Evolutionary conservation across 2,329 filamentous ascomycete species (phyloP).

Genomic region (Penicillium sp.): DNA sequence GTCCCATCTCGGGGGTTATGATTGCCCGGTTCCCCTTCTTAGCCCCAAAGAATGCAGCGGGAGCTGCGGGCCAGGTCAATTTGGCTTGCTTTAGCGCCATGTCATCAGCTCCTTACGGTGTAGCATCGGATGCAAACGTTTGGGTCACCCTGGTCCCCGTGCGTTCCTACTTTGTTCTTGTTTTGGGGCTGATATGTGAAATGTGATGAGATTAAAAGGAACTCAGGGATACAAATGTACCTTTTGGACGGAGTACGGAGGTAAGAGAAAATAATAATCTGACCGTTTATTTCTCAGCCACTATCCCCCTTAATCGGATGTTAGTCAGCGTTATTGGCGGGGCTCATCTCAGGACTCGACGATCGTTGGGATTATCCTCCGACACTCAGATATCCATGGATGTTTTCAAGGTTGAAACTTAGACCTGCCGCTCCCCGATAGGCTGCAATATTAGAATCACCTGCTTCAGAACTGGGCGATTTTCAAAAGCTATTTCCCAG

Average conservation of each 20-base stretch:
- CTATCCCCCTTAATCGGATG: neutral
- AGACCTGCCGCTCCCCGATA: slow-evolving; percentile 12
- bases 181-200: neutral
- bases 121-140: slow-evolving; percentile 13
- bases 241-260: neutral
- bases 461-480: slow-evolving; percentile 11
- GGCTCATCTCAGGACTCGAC: slow-evolving; percentile 7
- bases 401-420: slow-evolving; percentile 13
- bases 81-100: slow-evolving; percentile 26
- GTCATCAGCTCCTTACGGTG: slow-evolving; percentile 26
- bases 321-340: neutral
- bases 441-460: slow-evolving; percentile 11
- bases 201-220: neutral
- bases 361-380: slow-evolving; percentile 11
- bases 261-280: neutral
- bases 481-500: neutral
- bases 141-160: slow-evolving; percentile 4
- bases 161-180: slow-evolving; percentile 4
- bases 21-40: slow-evolving; percentile 14
- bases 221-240: neutral
- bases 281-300: neutral
- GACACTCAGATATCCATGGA: neutral
- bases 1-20: slow-evolving; percentile 18
- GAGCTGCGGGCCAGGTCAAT: slow-evolving; percentile 19
- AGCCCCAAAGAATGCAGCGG: slow-evolving; percentile 19